Evolutionary conservation across 78 protist genomes (phyloP), one percentile per base, ranked within the genome.

Genomic region (Dictyostelium firmibasis): DNA sequence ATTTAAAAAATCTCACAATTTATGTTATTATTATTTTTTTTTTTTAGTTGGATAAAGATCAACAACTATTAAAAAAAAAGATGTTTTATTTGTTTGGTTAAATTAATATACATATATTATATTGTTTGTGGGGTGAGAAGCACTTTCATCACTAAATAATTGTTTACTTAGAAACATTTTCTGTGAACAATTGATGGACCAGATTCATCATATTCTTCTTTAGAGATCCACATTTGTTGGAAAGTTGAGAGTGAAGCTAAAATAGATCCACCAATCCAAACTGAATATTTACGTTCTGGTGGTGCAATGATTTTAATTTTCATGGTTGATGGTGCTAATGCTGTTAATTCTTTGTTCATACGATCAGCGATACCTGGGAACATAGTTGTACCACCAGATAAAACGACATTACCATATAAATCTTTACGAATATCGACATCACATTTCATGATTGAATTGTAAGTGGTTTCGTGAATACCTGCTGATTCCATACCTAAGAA

Each of bases 261-360:
- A 60, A 97, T 96, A 20, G 98, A 96, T 14, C 97, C 98, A 29
- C 98, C 98, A 25, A 98, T 91, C 98, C 98, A 98, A 1, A 79
- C 93, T 7, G 85, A 62, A 85, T 84, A 91, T 69, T 69, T 69
- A 69, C 76, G 76, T 69, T 69, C 76, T 69, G 76, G 76, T 69
- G 76, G 76, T 11, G 76, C 76, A 69, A 69, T 69, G 41, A 69
- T 69, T 69, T 69, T 69, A 29, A 69, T 69, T 69, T 60, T 29
- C 35, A 75, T 75, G 33, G 82, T 38, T 33, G 91, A 27, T 79
- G 96, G 98, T 4, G 95, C 96, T 18, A 92, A 84, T n/a, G 47
- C 57, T 5, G 81, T 78, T n/a, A 95, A 62, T 41, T 92, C 98
- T 20, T 44, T 41, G 33, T 78, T 14, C 81, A 97, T 70, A 29